Conservation (phyloP, 2,329 filamentous ascomycete genomes). For the Calonectria fujianensis region DNA sequence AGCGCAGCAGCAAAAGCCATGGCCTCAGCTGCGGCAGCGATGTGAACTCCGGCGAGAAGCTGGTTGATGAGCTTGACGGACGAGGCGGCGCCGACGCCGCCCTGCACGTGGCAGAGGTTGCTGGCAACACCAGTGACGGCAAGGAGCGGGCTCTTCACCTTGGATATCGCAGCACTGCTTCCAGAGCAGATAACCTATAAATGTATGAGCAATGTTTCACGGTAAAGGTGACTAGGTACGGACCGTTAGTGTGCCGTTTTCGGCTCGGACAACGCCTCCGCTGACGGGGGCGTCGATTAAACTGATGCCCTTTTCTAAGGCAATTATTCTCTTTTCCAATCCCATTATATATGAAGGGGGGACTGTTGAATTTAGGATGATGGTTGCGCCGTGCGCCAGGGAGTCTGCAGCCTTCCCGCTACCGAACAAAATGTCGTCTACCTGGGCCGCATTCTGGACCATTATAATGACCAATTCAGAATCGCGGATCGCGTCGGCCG, state of each 20-base stretch:
- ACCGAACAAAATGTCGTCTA: constrained; percentile 58
- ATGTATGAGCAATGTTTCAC: background rate
- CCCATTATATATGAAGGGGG: constrained; percentile 56
- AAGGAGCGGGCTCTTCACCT: constrained; percentile 52
- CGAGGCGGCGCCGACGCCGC: constrained; percentile 71
- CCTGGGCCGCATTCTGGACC: constrained; percentile 61
- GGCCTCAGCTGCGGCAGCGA: constrained; percentile 72
- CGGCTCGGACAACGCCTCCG: constrained; percentile 61
- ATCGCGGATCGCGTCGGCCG: constrained; percentile 54
- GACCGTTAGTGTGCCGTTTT: constrained; percentile 60
- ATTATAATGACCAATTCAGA: constrained; percentile 60
- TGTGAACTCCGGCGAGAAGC: constrained; percentile 75
- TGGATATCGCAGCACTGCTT: constrained; percentile 46
- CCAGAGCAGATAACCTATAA: constrained; percentile 60
- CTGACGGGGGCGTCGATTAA: constrained; percentile 62
- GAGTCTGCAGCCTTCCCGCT: constrained; percentile 53
- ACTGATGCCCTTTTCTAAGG: constrained; percentile 52
- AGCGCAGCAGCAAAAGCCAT: constrained; percentile 73
- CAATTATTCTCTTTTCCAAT: constrained; percentile 48
- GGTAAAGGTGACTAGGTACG: constrained; percentile 3
- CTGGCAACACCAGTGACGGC: constrained; percentile 57
- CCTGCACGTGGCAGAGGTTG: constrained; percentile 68
- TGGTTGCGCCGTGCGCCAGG: constrained; percentile 54
- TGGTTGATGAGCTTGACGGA: constrained; percentile 77
- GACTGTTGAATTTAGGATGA: constrained; percentile 44